These are phyloP conservation scores for Populus trichocarpa DNA, from an alignment of 441 rosid genomes.

Conservation along the genomic window DNA sequence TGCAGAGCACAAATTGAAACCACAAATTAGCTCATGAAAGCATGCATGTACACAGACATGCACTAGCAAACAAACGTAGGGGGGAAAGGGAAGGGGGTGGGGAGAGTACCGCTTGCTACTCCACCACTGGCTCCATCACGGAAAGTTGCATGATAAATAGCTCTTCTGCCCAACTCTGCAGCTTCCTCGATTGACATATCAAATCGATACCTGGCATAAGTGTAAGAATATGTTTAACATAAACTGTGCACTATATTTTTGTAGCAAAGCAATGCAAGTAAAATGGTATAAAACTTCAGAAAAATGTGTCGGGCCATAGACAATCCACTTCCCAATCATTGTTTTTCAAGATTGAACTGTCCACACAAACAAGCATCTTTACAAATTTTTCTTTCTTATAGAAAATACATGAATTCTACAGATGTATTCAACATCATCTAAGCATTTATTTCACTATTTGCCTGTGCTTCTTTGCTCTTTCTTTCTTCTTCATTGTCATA, in stretches of 20 bases:
- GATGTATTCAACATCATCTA: background rate
- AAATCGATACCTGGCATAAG: conserved; percentile 56
- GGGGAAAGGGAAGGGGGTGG: too few species aligned
- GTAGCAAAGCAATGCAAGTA: background rate
- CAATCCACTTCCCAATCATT: background rate
- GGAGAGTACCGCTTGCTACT: conserved; percentile 83
- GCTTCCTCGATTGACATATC: conserved; percentile 94
- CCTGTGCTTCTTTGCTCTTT: background rate
- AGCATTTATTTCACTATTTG: background rate
- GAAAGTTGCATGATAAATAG: conserved; percentile 98
- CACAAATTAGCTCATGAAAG: conserved; percentile 7
- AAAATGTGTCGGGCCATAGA: background rate
- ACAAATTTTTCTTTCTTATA: background rate
- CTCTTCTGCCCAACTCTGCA: conserved; percentile 88
- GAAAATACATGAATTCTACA: background rate
- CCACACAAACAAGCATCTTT: background rate
- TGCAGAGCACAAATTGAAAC: background rate
- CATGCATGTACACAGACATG: background rate
- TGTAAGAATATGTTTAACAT: background rate
- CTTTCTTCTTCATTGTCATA: background rate
- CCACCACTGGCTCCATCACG: conserved; percentile 99
- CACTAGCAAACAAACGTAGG: background rate
- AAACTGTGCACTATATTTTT: background rate
- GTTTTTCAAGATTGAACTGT: background rate
- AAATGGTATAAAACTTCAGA: background rate